Conservation (phyloP, 345 rosid species). For the Eucalyptus rudis region DNA sequence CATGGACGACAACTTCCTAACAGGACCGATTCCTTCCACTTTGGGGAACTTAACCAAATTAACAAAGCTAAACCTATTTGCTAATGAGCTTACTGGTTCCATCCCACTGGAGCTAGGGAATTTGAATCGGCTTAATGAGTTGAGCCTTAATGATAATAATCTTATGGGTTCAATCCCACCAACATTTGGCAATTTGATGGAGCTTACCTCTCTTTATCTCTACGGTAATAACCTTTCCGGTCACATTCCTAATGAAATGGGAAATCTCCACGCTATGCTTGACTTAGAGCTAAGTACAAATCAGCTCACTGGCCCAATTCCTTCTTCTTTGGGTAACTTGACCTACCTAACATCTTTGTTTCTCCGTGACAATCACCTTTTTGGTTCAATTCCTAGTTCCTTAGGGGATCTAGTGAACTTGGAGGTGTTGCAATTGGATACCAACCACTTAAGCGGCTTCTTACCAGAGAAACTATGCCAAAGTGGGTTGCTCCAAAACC, state of each 20-base stretch:
- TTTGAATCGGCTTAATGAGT: not conserved
- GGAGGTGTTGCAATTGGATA: no score
- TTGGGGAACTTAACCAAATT: not conserved
- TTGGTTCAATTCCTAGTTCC: no score
- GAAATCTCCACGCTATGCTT: no score
- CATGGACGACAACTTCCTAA: not conserved
- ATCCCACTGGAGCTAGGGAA: not conserved
- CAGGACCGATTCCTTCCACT: conserved; percentile 3
- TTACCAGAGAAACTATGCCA: no score
- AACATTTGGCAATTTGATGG: not conserved
- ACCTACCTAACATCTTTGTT: rapidly evolving
- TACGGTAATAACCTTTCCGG: not conserved
- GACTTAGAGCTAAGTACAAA: no score
- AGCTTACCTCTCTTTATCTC: not conserved
- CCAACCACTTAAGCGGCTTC: no score
- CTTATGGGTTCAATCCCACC: not conserved
- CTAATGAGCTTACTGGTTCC: not conserved
- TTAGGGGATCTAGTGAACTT: no score
- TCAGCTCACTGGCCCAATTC: no score
- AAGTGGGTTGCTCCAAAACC: no score
- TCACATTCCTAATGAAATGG: no score
- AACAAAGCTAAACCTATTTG: not conserved
- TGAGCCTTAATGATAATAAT: not conserved
- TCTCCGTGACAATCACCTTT: no score
- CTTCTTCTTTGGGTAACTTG: no score